Conservation (phyloP, 345 rosid genomes). For the Orychophragmus violaceus region DNA sequence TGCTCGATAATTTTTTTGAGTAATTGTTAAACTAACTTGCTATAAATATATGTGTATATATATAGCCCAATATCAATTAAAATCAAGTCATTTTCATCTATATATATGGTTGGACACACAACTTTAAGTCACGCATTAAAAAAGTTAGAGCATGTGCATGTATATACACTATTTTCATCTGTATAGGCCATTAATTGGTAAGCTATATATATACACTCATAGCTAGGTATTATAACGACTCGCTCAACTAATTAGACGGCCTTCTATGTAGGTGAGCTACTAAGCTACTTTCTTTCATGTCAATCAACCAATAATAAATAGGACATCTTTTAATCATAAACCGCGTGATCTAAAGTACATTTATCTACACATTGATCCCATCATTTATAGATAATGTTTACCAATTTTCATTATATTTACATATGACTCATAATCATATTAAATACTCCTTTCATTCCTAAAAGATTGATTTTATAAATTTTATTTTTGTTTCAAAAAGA, state of each 20-base stretch:
- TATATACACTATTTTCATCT: too few species aligned
- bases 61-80: not conserved
- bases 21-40: not conserved
- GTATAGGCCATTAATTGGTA: not conserved
- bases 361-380: not conserved
- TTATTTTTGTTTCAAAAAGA: too few species aligned
- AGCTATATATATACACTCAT: not conserved
- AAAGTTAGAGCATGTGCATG: not conserved
- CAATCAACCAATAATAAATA: not conserved
- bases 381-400: not conserved
- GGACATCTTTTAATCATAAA: not conserved
- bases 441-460: too few species aligned
- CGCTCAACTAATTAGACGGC: slow-evolving; percentile 22
- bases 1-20: not conserved
- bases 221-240: not conserved
- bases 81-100: not conserved
- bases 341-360: not conserved
- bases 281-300: slow-evolving; percentile 14
- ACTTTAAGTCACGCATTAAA: not conserved
- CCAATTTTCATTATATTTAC: not conserved
- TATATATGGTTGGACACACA: not conserved
- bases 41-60: not conserved
- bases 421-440: not conserved
- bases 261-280: slow-evolving; percentile 29
- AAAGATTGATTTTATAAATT: too few species aligned